Conservation (phyloP, 495 filamentous ascomycete genomes). For the Podospora pseudocomata region DNA sequence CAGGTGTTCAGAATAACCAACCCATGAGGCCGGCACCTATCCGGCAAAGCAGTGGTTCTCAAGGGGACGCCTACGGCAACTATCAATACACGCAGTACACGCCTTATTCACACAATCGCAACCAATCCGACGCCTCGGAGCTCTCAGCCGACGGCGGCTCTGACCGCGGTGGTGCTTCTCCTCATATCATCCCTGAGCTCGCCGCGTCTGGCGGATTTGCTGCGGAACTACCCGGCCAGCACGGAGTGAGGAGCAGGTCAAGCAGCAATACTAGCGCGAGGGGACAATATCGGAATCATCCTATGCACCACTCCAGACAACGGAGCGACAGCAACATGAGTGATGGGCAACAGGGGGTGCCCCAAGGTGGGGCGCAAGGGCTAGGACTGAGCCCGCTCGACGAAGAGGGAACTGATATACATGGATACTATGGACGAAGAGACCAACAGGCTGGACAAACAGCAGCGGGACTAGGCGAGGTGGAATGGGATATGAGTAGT, state of each 20-base stretch:
- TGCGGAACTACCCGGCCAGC: slow-evolving; percentile 9
- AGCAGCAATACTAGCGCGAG: slow-evolving; percentile 21
- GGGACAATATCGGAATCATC: background rate
- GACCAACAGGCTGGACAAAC: slow-evolving; percentile 34
- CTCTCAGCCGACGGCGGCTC: slow-evolving; percentile 31
- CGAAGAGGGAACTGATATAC: slow-evolving; percentile 31
- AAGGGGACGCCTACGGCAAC: slow-evolving; percentile 24
- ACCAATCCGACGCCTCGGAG: slow-evolving; percentile 41
- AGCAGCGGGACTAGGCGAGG: slow-evolving; percentile 21
- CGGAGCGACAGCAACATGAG: slow-evolving; percentile 21
- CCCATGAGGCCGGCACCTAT: slow-evolving; percentile 22
- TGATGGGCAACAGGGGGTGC: background rate
- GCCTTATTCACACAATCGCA: slow-evolving; percentile 27
- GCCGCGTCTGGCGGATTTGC: background rate
- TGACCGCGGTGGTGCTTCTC: slow-evolving; percentile 23
- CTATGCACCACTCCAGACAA: background rate
- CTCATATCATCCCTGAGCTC: slow-evolving; percentile 25
- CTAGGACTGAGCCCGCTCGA: slow-evolving; percentile 26
- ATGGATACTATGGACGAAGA: slow-evolving; percentile 36
- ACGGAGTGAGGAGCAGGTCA: slow-evolving; percentile 12
- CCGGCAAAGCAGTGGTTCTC: slow-evolving; percentile 27
- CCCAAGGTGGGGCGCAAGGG: background rate
- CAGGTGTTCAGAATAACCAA: slow-evolving; percentile 11
- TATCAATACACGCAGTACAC: slow-evolving; percentile 17
- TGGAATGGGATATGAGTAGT: slow-evolving; percentile 18